phyloP scores from a whole-genome alignment of 345 rosid species.

The Gossypium longicalyx region DNA sequence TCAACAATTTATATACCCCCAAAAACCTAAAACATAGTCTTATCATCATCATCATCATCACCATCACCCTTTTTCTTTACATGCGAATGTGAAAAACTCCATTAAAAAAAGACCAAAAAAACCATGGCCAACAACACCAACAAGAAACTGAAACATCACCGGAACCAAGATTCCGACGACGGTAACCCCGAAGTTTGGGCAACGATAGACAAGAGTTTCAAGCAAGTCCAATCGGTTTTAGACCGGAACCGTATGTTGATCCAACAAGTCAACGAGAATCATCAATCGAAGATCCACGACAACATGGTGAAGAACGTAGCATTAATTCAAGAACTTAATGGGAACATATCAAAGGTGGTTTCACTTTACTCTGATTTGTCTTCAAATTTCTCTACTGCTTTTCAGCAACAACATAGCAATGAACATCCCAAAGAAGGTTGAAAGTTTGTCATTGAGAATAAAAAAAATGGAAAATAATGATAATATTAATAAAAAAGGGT shows the following conservation, averaged over 20 bases:
- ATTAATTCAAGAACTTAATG: slow-evolving; percentile 83
- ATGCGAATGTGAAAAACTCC: slow-evolving; percentile 2
- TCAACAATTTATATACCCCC: neutral
- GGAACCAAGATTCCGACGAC: slow-evolving; percentile 31
- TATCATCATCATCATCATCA: too few relatives aligned
- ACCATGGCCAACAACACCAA: slow-evolving; percentile 22
- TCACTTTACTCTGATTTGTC: slow-evolving; percentile 64
- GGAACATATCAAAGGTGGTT: slow-evolving; percentile 75
- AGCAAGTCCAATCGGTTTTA: slow-evolving; percentile 66
- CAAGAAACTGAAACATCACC: slow-evolving; percentile 18
- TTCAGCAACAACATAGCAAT: slow-evolving; percentile 17
- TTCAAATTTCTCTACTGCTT: slow-evolving; percentile 42
- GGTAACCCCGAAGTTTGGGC: slow-evolving; percentile 62
- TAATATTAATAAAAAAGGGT: too few relatives aligned
- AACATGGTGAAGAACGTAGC: slow-evolving; percentile 92
- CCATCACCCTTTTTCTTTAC: neutral
- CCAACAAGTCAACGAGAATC: slow-evolving; percentile 88
- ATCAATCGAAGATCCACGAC: slow-evolving; percentile 62
- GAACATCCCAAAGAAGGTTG: slow-evolving; percentile 14
- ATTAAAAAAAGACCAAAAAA: slow-evolving; percentile 7
- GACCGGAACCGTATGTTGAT: slow-evolving; percentile 79
- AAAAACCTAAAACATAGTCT: neutral
- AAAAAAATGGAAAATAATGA: too few relatives aligned
- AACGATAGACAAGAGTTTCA: slow-evolving; percentile 44
- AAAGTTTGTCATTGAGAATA: neutral